phyloP scores from a whole-genome alignment of 768 basidiomycete genomes.

The Amanita thiersii region DNA sequence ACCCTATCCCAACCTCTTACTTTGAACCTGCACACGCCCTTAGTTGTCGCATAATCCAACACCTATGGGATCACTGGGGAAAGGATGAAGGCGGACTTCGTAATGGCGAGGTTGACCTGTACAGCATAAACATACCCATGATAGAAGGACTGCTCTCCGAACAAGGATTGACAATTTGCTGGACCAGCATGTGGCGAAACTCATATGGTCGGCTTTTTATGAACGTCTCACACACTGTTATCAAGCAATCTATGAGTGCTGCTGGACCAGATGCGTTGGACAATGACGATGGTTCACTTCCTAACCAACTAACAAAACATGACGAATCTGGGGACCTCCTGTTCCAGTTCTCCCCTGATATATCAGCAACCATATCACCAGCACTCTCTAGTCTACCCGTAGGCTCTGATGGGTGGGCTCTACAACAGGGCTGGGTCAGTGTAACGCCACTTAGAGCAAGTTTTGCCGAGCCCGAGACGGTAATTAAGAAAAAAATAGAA shows the following conservation, averaged over 20 bases:
- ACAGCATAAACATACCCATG: conserved; percentile 85
- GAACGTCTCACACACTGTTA: conserved; percentile 21
- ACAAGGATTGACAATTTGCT: conserved; percentile 58
- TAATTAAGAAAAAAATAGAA: conserved; percentile 23
- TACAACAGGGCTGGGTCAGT: conserved; percentile 60
- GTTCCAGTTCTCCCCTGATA: conserved; percentile 70
- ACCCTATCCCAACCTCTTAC: conserved; percentile 53
- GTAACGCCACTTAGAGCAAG: conserved; percentile 72
- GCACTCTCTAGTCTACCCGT: conserved; percentile 48
- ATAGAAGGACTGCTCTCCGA: conserved; percentile 53
- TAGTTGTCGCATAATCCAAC: conserved; percentile 54
- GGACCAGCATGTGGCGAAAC: conserved; percentile 84
- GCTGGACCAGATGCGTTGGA: conserved; percentile 36
- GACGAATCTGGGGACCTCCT: conserved; percentile 30
- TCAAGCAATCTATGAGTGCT: conserved; percentile 19
- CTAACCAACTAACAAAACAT: conserved; percentile 8
- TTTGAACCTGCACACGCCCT: conserved; percentile 70
- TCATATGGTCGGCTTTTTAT: conserved; percentile 79
- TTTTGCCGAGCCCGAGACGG: conserved; percentile 54
- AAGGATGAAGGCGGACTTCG: conserved; percentile 49
- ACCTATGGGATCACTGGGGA: conserved; percentile 86
- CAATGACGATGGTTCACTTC: conserved; percentile 11
- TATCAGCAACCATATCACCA: conserved; percentile 62
- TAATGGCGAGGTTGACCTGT: conserved; percentile 67
- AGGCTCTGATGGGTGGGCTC: conserved; percentile 80